Base-by-base conservation (phyloP, 140 eudicot genomes). In the Cichorium intybus region DNA sequence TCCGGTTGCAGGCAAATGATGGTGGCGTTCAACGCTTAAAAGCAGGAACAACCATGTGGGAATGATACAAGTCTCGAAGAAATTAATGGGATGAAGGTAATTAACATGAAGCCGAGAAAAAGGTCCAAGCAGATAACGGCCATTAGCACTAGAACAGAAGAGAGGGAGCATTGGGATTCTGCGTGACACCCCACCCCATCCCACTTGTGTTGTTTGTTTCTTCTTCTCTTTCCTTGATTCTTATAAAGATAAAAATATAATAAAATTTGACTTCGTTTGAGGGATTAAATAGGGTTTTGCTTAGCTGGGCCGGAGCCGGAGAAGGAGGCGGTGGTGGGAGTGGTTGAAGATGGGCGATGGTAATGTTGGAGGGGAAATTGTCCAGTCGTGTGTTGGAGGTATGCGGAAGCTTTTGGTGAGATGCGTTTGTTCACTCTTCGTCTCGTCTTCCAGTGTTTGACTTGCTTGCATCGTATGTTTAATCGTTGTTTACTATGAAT, bases 371-470 rank as follows among this genome's bases (percentile, higher is more conserved):
- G 54, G 11, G 8, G 52, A 16, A 20, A 48, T 48, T 48, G 49
- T 43, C 49, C 7, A 14, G 18, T 3, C 5, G 24, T 48, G 55
- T n/a, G 53, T 18, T 35, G 45, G 10, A 15, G 61, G 46, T 23
- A 22, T 33, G 58, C 63, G 66, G 64, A 27, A 41, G 49, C 3
- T 34, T 68, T 66, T 66, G 79, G 64, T 66, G 35, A 65, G 41
- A 66, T 66, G 56, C 10, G 18, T 74, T 74, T 74, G 79, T 74
- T 7, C 24, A 11, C 45, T 74, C 49, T 4, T 43, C 49, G 10
- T 43, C 49, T 43, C 49, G 79, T 74, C 68, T 65, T 31, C 28
- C 60, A 74, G 79, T 35, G 79, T 74, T 74, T 74, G 79, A 74
- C 79, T 6, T 74, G 74, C 45, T 74, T 10, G 68, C 37, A 66